phyloP scores from a whole-genome alignment of 2,329 filamentous ascomycete genomes.

The Ophiostoma quercus region DNA sequence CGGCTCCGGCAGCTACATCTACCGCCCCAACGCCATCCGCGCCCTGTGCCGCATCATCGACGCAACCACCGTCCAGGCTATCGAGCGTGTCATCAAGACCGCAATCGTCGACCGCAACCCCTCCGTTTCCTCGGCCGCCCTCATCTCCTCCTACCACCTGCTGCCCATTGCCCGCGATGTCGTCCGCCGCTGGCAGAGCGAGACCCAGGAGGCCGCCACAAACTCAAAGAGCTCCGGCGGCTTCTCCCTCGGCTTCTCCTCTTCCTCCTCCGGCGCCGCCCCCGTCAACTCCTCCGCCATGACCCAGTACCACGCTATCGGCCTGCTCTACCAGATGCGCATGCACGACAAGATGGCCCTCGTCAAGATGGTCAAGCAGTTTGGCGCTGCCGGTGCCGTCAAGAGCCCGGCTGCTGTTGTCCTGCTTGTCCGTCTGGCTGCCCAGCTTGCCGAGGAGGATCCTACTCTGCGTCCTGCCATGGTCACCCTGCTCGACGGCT shows the following conservation, averaged over 20 bases:
- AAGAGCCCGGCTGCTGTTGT: conserved; percentile 93
- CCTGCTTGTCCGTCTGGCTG: conserved; percentile 85
- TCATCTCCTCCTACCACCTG: conserved; percentile 96
- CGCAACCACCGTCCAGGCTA: conserved; percentile 91
- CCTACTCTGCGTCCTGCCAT: conserved; percentile 84
- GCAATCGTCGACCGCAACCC: conserved; percentile 99
- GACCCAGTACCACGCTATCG: conserved; percentile 98
- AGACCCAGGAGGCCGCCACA: conserved; percentile 93
- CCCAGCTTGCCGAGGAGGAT: conserved; percentile 92
- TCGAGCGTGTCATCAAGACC: conserved; percentile 97
- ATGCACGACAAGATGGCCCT: conserved; percentile 96
- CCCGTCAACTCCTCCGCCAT: conserved; percentile 92
- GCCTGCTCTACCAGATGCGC: conserved; percentile 95
- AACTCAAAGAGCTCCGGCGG: conserved; percentile 82
- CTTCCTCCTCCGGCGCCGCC: conserved; percentile 61
- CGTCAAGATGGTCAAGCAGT: conserved; percentile 99
- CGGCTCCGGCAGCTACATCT: conserved; percentile 87
- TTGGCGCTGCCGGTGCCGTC: conserved; percentile 81
- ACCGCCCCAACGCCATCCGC: conserved; percentile 91
- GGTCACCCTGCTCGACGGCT: conserved; percentile 94
- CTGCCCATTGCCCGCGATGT: conserved; percentile 94
- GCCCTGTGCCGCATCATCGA: conserved; percentile 96
- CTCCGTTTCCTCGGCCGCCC: conserved; percentile 89
- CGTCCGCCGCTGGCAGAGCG: conserved; percentile 95
- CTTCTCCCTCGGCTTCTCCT: conserved; percentile 86